phyloP scores from a whole-genome alignment of 73 alveolate species.

The Paramecium primaurelia region DNA sequence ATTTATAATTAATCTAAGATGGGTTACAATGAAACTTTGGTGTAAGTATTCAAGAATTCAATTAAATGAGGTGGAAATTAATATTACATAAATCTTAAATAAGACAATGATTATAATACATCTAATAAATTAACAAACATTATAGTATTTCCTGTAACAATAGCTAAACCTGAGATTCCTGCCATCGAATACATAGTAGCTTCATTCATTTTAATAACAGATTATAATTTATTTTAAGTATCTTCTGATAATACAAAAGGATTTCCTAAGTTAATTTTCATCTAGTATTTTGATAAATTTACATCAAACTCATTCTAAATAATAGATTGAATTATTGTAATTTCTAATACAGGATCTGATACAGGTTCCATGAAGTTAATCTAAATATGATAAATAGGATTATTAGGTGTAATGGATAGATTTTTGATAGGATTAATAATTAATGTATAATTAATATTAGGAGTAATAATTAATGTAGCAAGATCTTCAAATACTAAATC shows the following conservation, averaged over 20 bases:
- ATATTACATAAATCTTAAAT: not conserved
- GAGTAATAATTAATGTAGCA: not conserved
- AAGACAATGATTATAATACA: not conserved
- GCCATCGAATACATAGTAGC: not conserved
- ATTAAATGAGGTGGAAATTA: not conserved
- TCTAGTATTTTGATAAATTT: not conserved
- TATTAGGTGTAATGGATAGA: not conserved
- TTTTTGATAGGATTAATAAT: not conserved
- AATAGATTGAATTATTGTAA: not conserved
- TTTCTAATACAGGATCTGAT: not conserved
- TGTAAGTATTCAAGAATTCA: not conserved
- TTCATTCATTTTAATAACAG: not conserved
- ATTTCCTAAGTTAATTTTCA: not conserved
- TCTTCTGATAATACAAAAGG: not conserved
- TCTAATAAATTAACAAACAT: not conserved
- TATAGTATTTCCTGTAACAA: not conserved
- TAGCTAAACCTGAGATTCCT: not conserved
- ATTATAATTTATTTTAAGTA: not conserved
- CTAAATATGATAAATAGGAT: not conserved
- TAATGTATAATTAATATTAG: not conserved
- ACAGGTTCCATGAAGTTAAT: not conserved
- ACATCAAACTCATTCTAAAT: not conserved
- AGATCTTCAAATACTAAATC: not conserved
- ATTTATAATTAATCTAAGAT: not conserved
- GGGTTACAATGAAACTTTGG: not conserved